phyloP scores from a whole-genome alignment of 2,329 filamentous ascomycete genomes.

The Shiraia sp. region DNA sequence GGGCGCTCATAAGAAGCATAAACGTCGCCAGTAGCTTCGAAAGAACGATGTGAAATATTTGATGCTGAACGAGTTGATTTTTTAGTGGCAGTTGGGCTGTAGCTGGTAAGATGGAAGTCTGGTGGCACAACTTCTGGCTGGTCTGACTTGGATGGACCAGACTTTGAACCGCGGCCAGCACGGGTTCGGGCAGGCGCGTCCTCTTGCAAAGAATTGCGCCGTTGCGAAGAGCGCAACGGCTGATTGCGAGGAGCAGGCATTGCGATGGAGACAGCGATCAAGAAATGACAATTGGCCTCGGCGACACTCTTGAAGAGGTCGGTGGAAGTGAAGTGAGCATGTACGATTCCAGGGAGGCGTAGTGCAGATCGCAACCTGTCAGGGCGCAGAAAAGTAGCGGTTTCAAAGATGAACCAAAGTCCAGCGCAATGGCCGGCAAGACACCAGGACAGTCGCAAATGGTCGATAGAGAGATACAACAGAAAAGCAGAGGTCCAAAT shows the following conservation, averaged over 20 bases:
- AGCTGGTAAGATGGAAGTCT: slow-evolving; percentile 27
- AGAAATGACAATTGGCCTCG: slow-evolving; percentile 11
- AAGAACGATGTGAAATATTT: slow-evolving; percentile 39
- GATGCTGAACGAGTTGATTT: slow-evolving; percentile 43
- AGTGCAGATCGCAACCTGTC: slow-evolving; percentile 39
- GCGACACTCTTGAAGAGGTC: neutral
- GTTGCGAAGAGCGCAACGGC: slow-evolving; percentile 34
- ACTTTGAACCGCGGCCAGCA: slow-evolving; percentile 36
- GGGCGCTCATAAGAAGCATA: slow-evolving; percentile 38
- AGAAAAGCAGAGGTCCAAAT: slow-evolving; percentile 20
- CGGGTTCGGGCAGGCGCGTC: slow-evolving; percentile 39
- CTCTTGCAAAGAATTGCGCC: slow-evolving; percentile 37
- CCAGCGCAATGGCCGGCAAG: slow-evolving; percentile 16
- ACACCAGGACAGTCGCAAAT: slow-evolving; percentile 15
- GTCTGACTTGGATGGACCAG: slow-evolving; percentile 34
- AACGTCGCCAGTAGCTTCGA: slow-evolving; percentile 31
- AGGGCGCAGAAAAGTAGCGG: slow-evolving; percentile 33
- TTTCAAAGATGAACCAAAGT: slow-evolving; percentile 27
- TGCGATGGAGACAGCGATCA: slow-evolving; percentile 4
- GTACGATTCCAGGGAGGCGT: slow-evolving; percentile 36
- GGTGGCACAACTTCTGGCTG: slow-evolving; percentile 27
- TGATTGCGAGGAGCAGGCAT: slow-evolving; percentile 34
- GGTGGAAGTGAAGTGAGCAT: slow-evolving; percentile 5
- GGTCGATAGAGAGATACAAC: slow-evolving; percentile 15
- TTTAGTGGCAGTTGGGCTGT: slow-evolving; percentile 32